Conservation (phyloP, 2,329 filamentous ascomycete genomes). For the Ceratocystis destructans region DNA sequence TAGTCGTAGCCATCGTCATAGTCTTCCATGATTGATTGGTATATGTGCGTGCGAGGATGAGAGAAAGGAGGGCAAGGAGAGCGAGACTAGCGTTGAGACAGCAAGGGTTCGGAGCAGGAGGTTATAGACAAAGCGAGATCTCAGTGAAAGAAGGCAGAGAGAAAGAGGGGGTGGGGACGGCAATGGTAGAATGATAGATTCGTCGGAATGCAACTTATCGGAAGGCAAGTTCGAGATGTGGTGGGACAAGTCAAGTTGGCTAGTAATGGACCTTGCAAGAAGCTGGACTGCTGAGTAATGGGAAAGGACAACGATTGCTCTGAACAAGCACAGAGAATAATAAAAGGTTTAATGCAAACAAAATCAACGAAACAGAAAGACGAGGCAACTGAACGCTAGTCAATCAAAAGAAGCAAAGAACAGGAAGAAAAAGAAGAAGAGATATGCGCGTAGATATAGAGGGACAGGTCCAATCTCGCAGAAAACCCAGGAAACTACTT, state of each 20-base stretch:
- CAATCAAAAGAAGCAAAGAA: background rate
- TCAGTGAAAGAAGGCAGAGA: background rate
- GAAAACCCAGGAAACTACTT: no score
- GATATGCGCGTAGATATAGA: background rate
- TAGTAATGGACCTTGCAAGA: background rate
- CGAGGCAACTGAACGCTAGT: background rate
- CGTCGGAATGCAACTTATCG: background rate
- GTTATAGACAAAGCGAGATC: no score
- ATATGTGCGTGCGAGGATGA: conserved; percentile 20
- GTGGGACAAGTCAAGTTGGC: background rate
- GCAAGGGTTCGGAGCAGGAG: background rate
- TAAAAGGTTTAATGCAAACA: background rate
- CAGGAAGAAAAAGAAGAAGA: background rate
- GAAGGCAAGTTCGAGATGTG: background rate
- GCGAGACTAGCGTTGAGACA: background rate
- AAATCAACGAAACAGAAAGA: background rate
- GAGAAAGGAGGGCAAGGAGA: background rate
- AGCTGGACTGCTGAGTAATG: conserved; percentile 13
- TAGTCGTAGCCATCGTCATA: conserved; percentile 50
- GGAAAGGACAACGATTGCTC: background rate
- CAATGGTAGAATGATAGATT: background rate
- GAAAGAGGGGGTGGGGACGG: background rate
- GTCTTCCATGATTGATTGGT: conserved; percentile 35
- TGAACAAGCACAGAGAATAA: background rate
- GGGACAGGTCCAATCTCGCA: no score